Base-by-base conservation (phyloP, 116 monocot genomes). In the Zostera marina region DNA sequence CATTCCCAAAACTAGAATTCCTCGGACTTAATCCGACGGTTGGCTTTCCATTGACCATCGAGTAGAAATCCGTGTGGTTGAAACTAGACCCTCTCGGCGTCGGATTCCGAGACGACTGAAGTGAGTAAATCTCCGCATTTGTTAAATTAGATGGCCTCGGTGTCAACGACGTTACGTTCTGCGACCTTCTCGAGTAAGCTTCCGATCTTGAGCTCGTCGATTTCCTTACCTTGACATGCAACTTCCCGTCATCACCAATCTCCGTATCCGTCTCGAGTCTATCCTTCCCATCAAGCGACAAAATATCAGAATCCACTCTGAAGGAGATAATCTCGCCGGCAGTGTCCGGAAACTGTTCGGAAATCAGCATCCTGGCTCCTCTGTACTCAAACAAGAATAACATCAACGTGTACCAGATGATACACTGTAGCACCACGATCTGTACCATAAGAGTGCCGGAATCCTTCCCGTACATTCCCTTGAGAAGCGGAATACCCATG, bases 391-490 rank as follows among this genome's bases (percentile, higher is more conserved):
- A 86, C 71, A 86, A 48, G 73, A 86, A 78, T 14, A 86, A 71
- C 81, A 86, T 75, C 32, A 86, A 53, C 0, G 86, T 86, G 73
- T 81, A 86, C 86, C 86, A 86, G 19, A 86, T 76, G 59, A 81
- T 86, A 59, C 78, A 86, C 71, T 86, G 81, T 1, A 86, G 71
- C 49, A 86, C 86, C 13, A 86, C 81, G 58, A 86, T 73, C 75
- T 86, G 86, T 1, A 86, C 86, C 86, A 86, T 78, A 42, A 86
- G 73, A 16, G 63, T 60, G 48, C 78, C 86, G 49, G 78, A 78
- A 26, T 43, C 52, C 41, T 17, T 11, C 9, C 74, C 69, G 54
- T 74, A 74, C 74, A 74, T 74, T 16, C 68, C 68, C 46, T 63
- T 68, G 39, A 74, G 63, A 17, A 74, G 69, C 3, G 74, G 74